Base-by-base conservation (phyloP, 2,329 filamentous ascomycete species). In the Leptosphaerulina australis region DNA sequence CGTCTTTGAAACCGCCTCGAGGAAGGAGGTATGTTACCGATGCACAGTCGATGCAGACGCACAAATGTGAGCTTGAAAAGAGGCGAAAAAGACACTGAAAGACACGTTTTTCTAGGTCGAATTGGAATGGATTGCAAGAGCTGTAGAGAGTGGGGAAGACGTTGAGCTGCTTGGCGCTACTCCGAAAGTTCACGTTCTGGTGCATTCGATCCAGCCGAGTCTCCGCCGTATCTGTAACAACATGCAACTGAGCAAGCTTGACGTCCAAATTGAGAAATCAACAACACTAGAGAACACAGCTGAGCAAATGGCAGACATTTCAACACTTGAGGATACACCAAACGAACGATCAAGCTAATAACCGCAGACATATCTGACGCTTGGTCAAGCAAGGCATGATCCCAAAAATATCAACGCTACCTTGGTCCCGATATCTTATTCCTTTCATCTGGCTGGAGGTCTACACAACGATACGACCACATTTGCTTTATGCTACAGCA, bases 181-280 rank as follows among this genome's bases (percentile, higher is more conserved):
- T 46, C 18, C 31, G 33, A 51, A 50, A 46, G 48, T 46, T 46
- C 49, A 24, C 41, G 49, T 46, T 52, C 49, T 43, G 37, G 43
- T 50, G 47, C 47, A 35, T 50, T 50, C 47, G 40, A 34, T 33
- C 26, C 40, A 44, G 40, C 47, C 47, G 46, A 38, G 30, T 35
- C 44, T 31, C 44, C 30, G 31, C 43, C 36, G 17, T 35, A 17
- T 24, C 31, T 9, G 20, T 9, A 6, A 33, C 12, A 20, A 22
- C n/a, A 26, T 17, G n/a, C 35, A 22, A 25, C 5, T 25, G 5
- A 10, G n/a, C 9, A n/a, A 5, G 30, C 6, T 17, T 24, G 14
- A 24, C 4, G 4, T n/a, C 21, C 6, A 11, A 25, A 5, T 11
- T 25, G 24, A 25, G 5, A 11, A 5, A 25, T 11, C 24, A 25